Conservation (phyloP, 2,329 filamentous ascomycete genomes). For the Fusarium sambucinum region DNA sequence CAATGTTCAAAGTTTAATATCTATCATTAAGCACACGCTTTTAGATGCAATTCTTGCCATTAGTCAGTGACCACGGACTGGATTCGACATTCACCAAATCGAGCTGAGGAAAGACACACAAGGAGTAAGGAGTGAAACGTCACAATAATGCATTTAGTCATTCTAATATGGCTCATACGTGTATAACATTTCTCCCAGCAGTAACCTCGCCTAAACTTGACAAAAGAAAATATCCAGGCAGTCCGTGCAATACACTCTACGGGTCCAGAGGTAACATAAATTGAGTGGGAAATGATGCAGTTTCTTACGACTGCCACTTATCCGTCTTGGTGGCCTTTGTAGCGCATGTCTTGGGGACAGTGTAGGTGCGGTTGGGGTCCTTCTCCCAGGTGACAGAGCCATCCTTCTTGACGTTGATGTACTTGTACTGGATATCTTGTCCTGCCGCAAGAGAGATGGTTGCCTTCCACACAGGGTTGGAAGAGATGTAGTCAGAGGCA, state of each 20-base stretch:
- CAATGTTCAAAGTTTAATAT: background rate
- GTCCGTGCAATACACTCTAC: background rate
- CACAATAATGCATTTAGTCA: background rate
- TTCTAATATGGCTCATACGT: background rate
- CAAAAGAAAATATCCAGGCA: background rate
- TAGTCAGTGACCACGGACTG: background rate
- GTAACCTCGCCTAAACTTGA: background rate
- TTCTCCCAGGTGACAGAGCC: slow-evolving; percentile 73
- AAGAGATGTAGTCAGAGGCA: slow-evolving; percentile 68
- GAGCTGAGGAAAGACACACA: background rate
- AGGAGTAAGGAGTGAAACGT: background rate
- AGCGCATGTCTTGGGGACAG: slow-evolving; percentile 50
- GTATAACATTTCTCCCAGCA: background rate
- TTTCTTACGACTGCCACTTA: slow-evolving; percentile 47
- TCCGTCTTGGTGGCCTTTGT: slow-evolving; percentile 48
- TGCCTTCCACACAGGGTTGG: slow-evolving; percentile 71
- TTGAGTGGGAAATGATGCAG: background rate
- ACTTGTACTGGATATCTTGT: slow-evolving; percentile 74
- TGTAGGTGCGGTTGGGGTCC: slow-evolving; percentile 63
- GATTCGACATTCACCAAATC: background rate
- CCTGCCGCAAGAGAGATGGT: slow-evolving; percentile 68
- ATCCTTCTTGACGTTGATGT: slow-evolving; percentile 68
- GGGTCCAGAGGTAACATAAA: background rate
- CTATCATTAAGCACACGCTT: background rate
- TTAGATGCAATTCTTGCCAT: background rate